phyloP scores from a whole-genome alignment of 805 yeast genomes.

The Pichia deserticola region DNA sequence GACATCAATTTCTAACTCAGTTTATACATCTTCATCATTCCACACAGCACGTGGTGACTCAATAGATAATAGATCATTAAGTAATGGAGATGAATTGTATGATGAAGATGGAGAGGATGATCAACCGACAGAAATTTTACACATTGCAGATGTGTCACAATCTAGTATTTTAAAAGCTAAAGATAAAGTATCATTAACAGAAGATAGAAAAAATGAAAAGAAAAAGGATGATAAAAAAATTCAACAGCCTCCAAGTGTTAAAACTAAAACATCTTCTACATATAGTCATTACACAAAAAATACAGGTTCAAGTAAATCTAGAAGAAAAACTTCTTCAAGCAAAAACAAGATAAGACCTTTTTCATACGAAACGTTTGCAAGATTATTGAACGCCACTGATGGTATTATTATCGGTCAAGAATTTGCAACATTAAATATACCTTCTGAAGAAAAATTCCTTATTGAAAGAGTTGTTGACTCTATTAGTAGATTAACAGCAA shows the following conservation, averaged over 20 bases:
- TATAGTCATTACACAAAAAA: background rate
- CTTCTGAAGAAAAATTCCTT: conserved; percentile 66
- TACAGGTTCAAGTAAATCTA: conserved; percentile 4
- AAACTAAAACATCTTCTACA: background rate
- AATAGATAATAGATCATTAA: background rate
- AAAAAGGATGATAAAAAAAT: too few species aligned
- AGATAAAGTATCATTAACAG: too few species aligned
- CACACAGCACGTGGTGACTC: conserved; percentile 10
- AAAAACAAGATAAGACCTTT: conserved; percentile 26
- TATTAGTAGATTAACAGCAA: conserved; percentile 77
- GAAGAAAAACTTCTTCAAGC: conserved; percentile 8
- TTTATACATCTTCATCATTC: conserved; percentile 8
- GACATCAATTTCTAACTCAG: background rate
- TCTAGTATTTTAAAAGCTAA: too few species aligned
- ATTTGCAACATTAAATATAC: conserved; percentile 65
- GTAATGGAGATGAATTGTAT: background rate
- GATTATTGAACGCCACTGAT: conserved; percentile 48
- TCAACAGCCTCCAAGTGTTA: background rate
- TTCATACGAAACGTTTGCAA: conserved; percentile 39
- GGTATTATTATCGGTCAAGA: conserved; percentile 62
- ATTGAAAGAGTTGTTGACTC: conserved; percentile 84
- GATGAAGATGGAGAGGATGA: background rate
- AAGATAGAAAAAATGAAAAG: background rate
- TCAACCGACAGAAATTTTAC: conserved; percentile 1
- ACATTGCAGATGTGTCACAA: background rate